phyloP scores from a whole-genome alignment of 2,329 filamentous ascomycete genomes.

The Leptographium radiaticola region DNA sequence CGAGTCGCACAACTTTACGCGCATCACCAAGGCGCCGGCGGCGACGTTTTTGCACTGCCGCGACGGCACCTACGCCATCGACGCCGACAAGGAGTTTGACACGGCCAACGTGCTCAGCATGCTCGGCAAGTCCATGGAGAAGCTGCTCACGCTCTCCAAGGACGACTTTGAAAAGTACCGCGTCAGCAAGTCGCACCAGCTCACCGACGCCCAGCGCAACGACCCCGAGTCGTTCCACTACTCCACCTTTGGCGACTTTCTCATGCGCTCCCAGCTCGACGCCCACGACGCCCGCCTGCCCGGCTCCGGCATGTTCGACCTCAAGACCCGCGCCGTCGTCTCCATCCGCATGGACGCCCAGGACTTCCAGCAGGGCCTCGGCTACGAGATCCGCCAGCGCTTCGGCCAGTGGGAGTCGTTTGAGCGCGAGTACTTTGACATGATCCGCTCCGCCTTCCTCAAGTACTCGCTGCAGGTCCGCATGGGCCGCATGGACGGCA shows the following conservation, averaged over 20 bases:
- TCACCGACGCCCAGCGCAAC: constrained; percentile 58
- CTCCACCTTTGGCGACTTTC: constrained; percentile 70
- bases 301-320: constrained; percentile 85
- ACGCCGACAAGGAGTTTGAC: constrained; percentile 89
- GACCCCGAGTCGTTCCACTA: constrained; percentile 77
- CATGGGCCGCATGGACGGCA: constrained; percentile 97
- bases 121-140: constrained; percentile 93
- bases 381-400: constrained; percentile 71
- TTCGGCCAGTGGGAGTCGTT: constrained; percentile 80
- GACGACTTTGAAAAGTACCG: constrained; percentile 80
- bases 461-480: constrained; percentile 96
- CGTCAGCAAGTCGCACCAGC: constrained; percentile 49
- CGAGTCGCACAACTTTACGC: constrained; percentile 55
- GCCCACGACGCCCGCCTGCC: constrained; percentile 77
- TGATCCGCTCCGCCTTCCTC: constrained; percentile 86
- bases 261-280: constrained; percentile 92
- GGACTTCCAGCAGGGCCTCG: constrained; percentile 59
- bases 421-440: constrained; percentile 91
- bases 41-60: constrained; percentile 74
- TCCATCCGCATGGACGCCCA: constrained; percentile 77
- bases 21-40: constrained; percentile 56
- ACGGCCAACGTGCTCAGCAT: constrained; percentile 75
- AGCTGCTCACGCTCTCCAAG: constrained; percentile 72
- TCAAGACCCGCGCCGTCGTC: constrained; percentile 89
- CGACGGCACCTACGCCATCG: constrained; percentile 73